A percentile compares a stretch with the other conserved stretches of the same genome.
These are phyloP conservation scores for Barnettozyma sp. DNA, from an alignment of 805 yeast genomes.

Conservation along the genomic window DNA sequence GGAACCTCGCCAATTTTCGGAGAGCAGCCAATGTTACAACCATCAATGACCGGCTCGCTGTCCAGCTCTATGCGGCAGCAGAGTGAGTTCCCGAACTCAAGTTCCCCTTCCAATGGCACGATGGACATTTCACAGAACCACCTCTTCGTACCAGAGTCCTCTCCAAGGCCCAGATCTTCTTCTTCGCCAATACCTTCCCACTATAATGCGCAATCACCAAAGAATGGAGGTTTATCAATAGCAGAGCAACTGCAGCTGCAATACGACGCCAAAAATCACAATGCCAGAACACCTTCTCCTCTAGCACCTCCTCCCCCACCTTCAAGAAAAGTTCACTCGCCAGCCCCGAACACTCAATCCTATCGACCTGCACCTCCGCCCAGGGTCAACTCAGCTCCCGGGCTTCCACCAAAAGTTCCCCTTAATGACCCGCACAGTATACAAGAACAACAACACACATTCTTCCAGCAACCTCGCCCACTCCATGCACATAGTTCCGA, in stretches of 20 bases:
- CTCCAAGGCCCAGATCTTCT: slow-evolving; percentile 18
- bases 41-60: slow-evolving; percentile 37
- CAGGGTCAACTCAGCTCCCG: slow-evolving; percentile 10
- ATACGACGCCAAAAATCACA: slow-evolving; percentile 6
- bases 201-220: not conserved
- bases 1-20: slow-evolving; percentile 1
- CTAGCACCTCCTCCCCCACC: slow-evolving; percentile 35
- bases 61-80: slow-evolving; percentile 19
- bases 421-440: not conserved
- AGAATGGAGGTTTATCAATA: slow-evolving; percentile 10
- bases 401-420: slow-evolving; percentile 21
- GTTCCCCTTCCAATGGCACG: slow-evolving; percentile 1
- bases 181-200: slow-evolving; percentile 21
- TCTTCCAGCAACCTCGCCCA: slow-evolving; percentile 2
- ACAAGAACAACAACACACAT: not conserved
- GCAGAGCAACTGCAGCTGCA: slow-evolving; percentile 16
- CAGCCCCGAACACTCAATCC: no score
- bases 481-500: not conserved
- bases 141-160: slow-evolving; percentile 17
- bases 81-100: slow-evolving; percentile 9
- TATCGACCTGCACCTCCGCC: slow-evolving; percentile 16
- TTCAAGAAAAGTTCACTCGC: slow-evolving; percentile 29
- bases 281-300: slow-evolving; percentile 19
- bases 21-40: slow-evolving; percentile 24
- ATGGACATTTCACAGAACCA: not conserved